Evolutionary conservation across 306 rosid species (phyloP).

Genomic region (Styphnolobium japonicum): DNA sequence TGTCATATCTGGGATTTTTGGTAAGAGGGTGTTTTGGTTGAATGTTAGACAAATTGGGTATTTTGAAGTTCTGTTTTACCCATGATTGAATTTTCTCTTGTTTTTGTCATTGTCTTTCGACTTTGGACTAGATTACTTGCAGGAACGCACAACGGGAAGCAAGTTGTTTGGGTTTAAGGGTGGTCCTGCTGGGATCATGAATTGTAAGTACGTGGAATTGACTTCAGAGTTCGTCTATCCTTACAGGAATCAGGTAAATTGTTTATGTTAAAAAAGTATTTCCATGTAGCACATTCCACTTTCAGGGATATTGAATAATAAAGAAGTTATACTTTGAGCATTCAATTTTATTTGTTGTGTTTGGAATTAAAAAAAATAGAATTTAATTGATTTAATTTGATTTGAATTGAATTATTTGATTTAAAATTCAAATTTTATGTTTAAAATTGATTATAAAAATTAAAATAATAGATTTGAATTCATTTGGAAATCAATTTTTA

Average conservation of each 20-base stretch:
- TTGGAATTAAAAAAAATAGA: no score
- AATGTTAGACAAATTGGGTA: background rate
- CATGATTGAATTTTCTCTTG: background rate
- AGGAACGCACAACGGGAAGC: conserved; percentile 56
- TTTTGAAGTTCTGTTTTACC: background rate
- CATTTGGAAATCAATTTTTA: no score
- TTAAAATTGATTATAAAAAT: no score
- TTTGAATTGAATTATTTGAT: no score
- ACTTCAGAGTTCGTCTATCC: conserved; percentile 51
- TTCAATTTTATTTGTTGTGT: no score
- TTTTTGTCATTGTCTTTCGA: background rate
- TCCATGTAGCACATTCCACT: no score
- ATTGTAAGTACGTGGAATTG: conserved; percentile 52
- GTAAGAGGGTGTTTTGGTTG: conserved; percentile 17
- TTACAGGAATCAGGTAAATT: conserved; percentile 58
- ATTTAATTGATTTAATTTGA: no score
- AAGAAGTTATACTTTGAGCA: no score
- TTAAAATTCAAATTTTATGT: no score
- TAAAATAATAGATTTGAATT: no score
- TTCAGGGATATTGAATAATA: no score
- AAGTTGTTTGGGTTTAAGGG: conserved; percentile 58
- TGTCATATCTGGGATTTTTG: conserved; percentile 62
- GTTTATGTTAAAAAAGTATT: no score
- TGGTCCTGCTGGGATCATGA: conserved; percentile 76
- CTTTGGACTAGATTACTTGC: conserved; percentile 50